These are phyloP conservation scores for Raphanus hybrid DNA, from an alignment of 441 rosid genomes.

Conservation along the genomic window DNA sequence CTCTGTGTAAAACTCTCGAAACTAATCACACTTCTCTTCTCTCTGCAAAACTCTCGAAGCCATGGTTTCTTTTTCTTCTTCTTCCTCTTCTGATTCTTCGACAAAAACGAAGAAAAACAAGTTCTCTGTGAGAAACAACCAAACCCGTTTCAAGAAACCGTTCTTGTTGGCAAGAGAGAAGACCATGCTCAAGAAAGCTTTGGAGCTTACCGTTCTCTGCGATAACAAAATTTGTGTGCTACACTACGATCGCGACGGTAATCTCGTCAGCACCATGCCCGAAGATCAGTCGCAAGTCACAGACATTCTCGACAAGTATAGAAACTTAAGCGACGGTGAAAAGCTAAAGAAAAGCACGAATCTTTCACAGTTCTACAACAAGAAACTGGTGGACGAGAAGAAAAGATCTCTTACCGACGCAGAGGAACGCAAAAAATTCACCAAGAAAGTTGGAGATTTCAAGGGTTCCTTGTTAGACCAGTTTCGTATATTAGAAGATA, in stretches of 20 bases:
- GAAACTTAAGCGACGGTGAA: background rate
- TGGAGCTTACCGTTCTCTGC: slow-evolving; percentile 16
- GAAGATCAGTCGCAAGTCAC: slow-evolving; percentile 11
- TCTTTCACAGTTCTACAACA: background rate
- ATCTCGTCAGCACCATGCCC: slow-evolving; percentile 7
- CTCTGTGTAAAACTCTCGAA: background rate
- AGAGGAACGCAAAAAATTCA: background rate
- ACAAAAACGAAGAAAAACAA: background rate
- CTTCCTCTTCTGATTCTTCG: background rate
- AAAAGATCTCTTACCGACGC: background rate
- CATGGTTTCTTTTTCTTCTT: slow-evolving; percentile 9
- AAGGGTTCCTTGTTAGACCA: background rate
- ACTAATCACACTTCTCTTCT: too few relatives aligned
- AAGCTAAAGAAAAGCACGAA: slow-evolving; percentile 15
- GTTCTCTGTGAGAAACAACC: background rate
- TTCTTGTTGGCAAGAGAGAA: background rate
- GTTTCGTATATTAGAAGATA: background rate
- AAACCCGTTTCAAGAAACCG: slow-evolving; percentile 9
- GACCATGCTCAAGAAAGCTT: slow-evolving; percentile 30
- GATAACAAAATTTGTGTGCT: background rate
- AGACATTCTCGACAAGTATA: slow-evolving; percentile 5
- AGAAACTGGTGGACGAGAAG: slow-evolving; percentile 4
- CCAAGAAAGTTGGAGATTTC: background rate
- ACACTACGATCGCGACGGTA: slow-evolving; percentile 12
- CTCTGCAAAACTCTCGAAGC: background rate